Percentiles rank a stretch among this genome's conserved stretches.
phyloP scores from a whole-genome alignment of 2,329 filamentous ascomycete genomes.

The Alternaria incomplexa region DNA sequence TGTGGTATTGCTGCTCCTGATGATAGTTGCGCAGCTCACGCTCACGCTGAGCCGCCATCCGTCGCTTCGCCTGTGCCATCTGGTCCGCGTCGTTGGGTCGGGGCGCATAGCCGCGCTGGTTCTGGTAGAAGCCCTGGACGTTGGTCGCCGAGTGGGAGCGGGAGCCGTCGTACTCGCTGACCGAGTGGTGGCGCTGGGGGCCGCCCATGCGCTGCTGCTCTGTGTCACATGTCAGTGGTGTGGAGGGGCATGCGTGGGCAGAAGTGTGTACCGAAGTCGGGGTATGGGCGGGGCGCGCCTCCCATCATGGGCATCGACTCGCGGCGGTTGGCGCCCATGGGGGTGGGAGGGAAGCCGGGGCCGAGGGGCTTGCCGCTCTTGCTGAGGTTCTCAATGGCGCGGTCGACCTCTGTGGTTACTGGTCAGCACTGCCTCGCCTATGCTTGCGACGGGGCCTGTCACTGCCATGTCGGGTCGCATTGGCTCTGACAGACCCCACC shows the following conservation, averaged over 20 bases:
- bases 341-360: slow-evolving; percentile 31
- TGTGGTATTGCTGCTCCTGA: slow-evolving; percentile 99
- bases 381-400: slow-evolving; percentile 91
- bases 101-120: slow-evolving; percentile 81
- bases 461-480: slow-evolving; percentile 5
- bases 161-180: slow-evolving; percentile 81
- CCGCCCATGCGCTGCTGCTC: slow-evolving; percentile 71
- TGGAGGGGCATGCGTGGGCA: not conserved
- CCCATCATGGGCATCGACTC: slow-evolving; percentile 75
- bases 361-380: slow-evolving; percentile 95
- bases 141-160: slow-evolving; percentile 77
- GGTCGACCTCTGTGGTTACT: slow-evolving; percentile 78
- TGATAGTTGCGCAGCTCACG: slow-evolving; percentile 99
- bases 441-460: not conserved
- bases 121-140: slow-evolving; percentile 91
- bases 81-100: slow-evolving; percentile 93
- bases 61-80: slow-evolving; percentile 98
- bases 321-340: slow-evolving; percentile 68
- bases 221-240: slow-evolving; percentile 18
- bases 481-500: not conserved
- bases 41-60: slow-evolving; percentile 98
- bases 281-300: slow-evolving; percentile 58
- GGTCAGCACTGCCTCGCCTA: slow-evolving; percentile 18
- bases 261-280: slow-evolving; percentile 63
- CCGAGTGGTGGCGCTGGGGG: slow-evolving; percentile 78